Evolutionary conservation across 352 stramenopile species (phyloP), one percentile per base, ranked within the genome.

Genomic region (Phytophthora syringae): DNA sequence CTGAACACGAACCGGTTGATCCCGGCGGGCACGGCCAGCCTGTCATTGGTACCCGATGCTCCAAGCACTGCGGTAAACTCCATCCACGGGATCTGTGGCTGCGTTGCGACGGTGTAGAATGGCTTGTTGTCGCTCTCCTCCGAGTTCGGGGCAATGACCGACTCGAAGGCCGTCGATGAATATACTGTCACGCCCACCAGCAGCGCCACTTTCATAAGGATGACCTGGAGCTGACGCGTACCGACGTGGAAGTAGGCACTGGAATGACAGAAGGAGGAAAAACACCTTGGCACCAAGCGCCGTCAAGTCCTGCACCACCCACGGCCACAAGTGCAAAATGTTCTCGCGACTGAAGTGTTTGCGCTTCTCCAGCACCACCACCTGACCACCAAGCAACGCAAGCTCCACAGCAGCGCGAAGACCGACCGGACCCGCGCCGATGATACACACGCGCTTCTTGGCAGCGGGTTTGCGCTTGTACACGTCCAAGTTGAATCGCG

Each of bases 201-300:
- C 27, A 95, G 64, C 18, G 81, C 84, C 13, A 93, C 82, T 62
- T 95, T 95, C 50, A 95, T 80, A 34, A 95, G 64, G 45, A 92
- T 93, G 56, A 88, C 84, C 63, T 95, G 87, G 12, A 95, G 58
- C 61, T 95, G 85, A n/a, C 85, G 85, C 15, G 87, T 95, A 32
- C 87, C 87, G 16, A 95, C 86, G 63, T 94, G 86, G 72, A 95
- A 93, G 50, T 93, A 91, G 11, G 81, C 84, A 12, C 83, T 90
- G 49, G 86, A 94, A 60, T 91, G 85, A 51, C 86, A 94, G 67
- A 92, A 90, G 51, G 86, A 79, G 74, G 73, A 89, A 95, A 47
- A 95, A 89, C 21, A 91, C 79, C 71, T 95, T 95, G 20, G 85
- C 87, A 24, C 87, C 87, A 6, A 95, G 74, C 12, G 74, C 76